Evolutionary conservation across 768 basidiomycete genomes (phyloP), one percentile per base, ranked within the genome.

Genomic region (Hebeloma cylindrosporum): DNA sequence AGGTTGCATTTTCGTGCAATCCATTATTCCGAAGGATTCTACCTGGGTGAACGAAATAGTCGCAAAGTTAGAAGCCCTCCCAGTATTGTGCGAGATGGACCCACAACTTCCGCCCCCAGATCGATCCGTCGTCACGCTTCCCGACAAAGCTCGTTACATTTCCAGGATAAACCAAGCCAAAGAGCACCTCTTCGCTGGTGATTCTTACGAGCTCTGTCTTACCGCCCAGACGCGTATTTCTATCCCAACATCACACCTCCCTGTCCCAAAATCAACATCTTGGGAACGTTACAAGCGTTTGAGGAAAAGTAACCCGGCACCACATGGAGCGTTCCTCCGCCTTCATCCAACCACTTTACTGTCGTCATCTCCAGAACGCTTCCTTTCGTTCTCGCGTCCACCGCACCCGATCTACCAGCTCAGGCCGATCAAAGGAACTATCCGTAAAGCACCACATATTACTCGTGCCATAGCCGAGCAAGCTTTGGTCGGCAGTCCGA

Each of bases 361-460:
- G 34, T 87, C 86, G 2, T 94, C 93, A 2, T 93, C 90, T 1
- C 94, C 94, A 1, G 94, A 97, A 57, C 81, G 93, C 4, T 96
- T 98, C 66, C 70, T 98, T 13, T 90, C 83, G 25, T 93, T 70
- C 60, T 79, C 79, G n/a, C 75, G 83, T 41, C 74, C 80, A 8
- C 85, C 85, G 1, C 60, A 71, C 30, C 67, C 82, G 3, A 60
- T 73, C 9, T 91, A 85, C 60, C 88, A 93, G 65, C 77, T 96
- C 51, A 86, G 93, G 41, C 94, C 94, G 3, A 96, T 98, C 60
- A 98, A 97, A 57, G 94, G 94, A 5, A 96, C 94, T 1, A 72
- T 91, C 18, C 80, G 82, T 32, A 90, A 88, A 63, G 79, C 70
- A 3, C 80, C 83, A 5, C 72, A 71, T 6, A 72, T 84, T 45